Percentiles rank a stretch among this genome's conserved stretches.
These are phyloP conservation scores for Dryadomyces quercivorus DNA, from an alignment of 2,329 filamentous ascomycete genomes.

Conservation along the genomic window DNA sequence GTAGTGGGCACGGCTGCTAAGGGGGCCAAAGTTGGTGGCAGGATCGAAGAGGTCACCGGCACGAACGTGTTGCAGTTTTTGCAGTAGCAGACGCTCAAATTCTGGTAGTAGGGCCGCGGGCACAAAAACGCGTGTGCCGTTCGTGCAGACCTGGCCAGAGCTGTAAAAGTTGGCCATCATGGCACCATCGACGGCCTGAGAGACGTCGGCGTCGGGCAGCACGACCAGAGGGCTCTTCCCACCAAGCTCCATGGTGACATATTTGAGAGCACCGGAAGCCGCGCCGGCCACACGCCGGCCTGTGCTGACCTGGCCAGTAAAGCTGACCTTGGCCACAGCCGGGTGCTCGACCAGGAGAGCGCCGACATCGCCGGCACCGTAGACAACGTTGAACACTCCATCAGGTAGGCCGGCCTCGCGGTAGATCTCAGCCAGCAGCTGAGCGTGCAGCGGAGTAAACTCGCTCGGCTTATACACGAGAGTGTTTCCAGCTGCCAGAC, in stretches of 20 bases:
- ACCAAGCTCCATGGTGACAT: slow-evolving; percentile 60
- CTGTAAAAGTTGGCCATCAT: slow-evolving; percentile 95
- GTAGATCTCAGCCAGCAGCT: slow-evolving; percentile 24
- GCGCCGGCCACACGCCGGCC: slow-evolving; percentile 50
- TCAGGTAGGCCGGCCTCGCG: slow-evolving; percentile 30
- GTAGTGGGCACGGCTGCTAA: slow-evolving; percentile 62
- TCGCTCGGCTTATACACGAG: slow-evolving; percentile 32
- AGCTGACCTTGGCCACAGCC: slow-evolving; percentile 51
- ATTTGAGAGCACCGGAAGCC: slow-evolving; percentile 50
- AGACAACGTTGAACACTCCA: slow-evolving; percentile 29
- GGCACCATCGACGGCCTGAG: slow-evolving; percentile 73
- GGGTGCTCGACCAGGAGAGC: slow-evolving; percentile 11
- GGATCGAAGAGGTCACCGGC: slow-evolving; percentile 61
- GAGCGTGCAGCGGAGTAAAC: slow-evolving; percentile 25
- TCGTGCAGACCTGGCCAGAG: slow-evolving; percentile 85
- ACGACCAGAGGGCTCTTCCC: slow-evolving; percentile 57
- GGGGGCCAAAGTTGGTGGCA: slow-evolving; percentile 69
- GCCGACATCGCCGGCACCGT: slow-evolving; percentile 24
- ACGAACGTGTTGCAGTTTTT: slow-evolving; percentile 59
- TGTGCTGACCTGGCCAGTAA: slow-evolving; percentile 57
- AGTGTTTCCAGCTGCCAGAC: slow-evolving; percentile 30
- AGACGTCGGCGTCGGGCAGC: slow-evolving; percentile 66
- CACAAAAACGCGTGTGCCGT: slow-evolving; percentile 80
- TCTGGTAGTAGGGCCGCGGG: slow-evolving; percentile 49
- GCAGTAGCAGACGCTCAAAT: slow-evolving; percentile 32